These are phyloP conservation scores for Russula brevipes DNA, from an alignment of 768 basidiomycete genomes.

Conservation along the genomic window DNA sequence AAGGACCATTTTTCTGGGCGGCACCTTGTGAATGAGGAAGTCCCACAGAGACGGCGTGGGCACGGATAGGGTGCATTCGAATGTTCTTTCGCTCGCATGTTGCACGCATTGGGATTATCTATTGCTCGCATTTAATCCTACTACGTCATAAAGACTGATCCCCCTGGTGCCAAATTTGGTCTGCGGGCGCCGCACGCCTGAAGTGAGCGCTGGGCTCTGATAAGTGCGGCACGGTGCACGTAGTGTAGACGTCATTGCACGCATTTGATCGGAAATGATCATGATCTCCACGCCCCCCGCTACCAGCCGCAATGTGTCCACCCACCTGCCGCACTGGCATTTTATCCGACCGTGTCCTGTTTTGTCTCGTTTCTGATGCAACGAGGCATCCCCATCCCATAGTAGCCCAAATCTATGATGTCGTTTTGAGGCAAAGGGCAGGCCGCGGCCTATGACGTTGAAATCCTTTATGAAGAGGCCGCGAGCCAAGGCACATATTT, in stretches of 20 bases:
- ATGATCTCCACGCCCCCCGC: neutral
- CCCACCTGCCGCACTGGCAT: neutral
- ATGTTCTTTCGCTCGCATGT: neutral
- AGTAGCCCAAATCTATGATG: conserved; percentile 7
- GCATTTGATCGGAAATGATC: neutral
- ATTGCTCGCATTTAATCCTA: neutral
- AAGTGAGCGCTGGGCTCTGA: neutral
- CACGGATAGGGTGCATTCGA: neutral
- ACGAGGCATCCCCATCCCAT: conserved; percentile 4
- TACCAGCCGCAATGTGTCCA: conserved; percentile 1
- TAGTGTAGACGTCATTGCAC: conserved; percentile 8
- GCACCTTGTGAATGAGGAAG: conserved; percentile 7
- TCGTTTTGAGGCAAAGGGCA: conserved; percentile 23
- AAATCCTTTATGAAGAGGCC: conserved; percentile 17
- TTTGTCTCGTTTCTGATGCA: conserved; percentile 5
- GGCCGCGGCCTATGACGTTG: conserved; percentile 21
- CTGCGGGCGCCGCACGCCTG: neutral
- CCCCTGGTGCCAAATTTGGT: neutral
- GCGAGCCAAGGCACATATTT: conserved; percentile 4
- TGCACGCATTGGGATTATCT: too few species aligned
- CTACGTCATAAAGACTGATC: conserved; percentile 8
- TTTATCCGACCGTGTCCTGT: conserved; percentile 6
- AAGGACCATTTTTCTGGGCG: neutral
- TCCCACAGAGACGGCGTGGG: neutral
- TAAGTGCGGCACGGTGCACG: neutral